A percentile compares a stretch with the other conserved stretches of the same genome.
Conservation (phyloP, 176 grass and related monocot species). For the Thinopyrum elongatum region DNA sequence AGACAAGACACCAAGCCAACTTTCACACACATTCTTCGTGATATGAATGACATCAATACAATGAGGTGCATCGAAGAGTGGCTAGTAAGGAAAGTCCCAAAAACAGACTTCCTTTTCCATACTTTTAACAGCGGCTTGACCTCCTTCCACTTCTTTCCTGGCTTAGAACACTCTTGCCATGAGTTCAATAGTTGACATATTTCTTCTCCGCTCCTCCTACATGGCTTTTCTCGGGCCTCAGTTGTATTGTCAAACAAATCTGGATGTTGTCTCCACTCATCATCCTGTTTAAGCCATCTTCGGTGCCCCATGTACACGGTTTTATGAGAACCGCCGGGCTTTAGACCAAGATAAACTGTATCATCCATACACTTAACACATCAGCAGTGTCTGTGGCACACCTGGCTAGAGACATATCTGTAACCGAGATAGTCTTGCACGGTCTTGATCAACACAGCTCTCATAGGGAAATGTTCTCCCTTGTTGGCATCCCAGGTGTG, state of each 20-base stretch:
- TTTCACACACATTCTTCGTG: neutral
- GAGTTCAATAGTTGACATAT: too few species aligned
- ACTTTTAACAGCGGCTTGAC: too few species aligned
- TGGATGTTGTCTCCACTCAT: too few species aligned
- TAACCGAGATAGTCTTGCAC: neutral
- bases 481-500: too few species aligned
- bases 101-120: neutral
- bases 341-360: neutral
- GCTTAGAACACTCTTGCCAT: too few species aligned
- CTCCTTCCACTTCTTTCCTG: too few species aligned
- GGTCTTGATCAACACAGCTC: too few species aligned
- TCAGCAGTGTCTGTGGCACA: neutral
- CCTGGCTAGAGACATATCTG: neutral
- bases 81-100: neutral
- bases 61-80: neutral
- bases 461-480: too few species aligned
- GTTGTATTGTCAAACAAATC: too few species aligned
- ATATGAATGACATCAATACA: neutral
- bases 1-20: neutral
- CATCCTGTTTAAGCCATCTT: too few species aligned
- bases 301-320: neutral
- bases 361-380: neutral
- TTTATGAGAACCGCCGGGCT: neutral
- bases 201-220: too few species aligned
- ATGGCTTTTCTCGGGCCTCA: too few species aligned